Percentiles rank a stretch among this genome's conserved stretches.
phyloP scores from a whole-genome alignment of 805 yeast species.

The Lipomyces mesembrius region DNA sequence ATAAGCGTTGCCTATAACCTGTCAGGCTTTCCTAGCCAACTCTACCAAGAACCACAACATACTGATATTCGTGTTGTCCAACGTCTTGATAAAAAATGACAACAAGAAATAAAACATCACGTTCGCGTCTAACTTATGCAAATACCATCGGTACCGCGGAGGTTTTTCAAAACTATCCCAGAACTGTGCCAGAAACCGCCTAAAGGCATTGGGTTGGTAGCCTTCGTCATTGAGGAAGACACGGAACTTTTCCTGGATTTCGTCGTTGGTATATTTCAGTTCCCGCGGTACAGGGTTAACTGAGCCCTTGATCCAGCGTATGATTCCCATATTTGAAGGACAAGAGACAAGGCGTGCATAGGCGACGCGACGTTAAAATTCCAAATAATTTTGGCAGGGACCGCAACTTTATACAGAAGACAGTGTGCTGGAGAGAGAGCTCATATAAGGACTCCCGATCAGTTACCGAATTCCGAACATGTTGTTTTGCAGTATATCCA shows the following conservation, averaged over 20 bases:
- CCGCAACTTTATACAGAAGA: not conserved
- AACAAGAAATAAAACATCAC: slow-evolving; percentile 19
- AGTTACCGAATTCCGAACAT: not conserved
- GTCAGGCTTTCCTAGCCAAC: not conserved
- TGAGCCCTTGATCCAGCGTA: slow-evolving; percentile 8
- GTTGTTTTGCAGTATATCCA: not conserved
- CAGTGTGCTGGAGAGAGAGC: not conserved
- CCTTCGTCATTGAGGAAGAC: not conserved
- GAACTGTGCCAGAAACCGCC: slow-evolving; percentile 17
- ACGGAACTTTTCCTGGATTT: slow-evolving; percentile 7
- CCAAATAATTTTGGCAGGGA: not conserved
- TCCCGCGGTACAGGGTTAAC: slow-evolving; percentile 3
- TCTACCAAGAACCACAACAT: slow-evolving; percentile 34
- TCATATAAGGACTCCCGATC: not conserved
- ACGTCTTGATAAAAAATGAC: slow-evolving; percentile 19
- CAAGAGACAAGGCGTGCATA: not conserved
- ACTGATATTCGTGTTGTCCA: slow-evolving; percentile 20
- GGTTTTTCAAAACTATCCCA: slow-evolving; percentile 26
- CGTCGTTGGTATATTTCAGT: slow-evolving; percentile 8
- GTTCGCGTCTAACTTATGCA: slow-evolving; percentile 15
- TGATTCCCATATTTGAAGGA: not conserved
- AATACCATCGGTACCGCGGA: slow-evolving; percentile 14
- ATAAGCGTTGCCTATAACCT: slow-evolving; percentile 53
- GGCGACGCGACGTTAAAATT: not conserved
- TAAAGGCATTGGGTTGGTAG: slow-evolving; percentile 6